A percentile compares a stretch with the other conserved stretches of the same genome.
Conservation (phyloP, 179 eudicot species). For the Patellifolia procumbens region DNA sequence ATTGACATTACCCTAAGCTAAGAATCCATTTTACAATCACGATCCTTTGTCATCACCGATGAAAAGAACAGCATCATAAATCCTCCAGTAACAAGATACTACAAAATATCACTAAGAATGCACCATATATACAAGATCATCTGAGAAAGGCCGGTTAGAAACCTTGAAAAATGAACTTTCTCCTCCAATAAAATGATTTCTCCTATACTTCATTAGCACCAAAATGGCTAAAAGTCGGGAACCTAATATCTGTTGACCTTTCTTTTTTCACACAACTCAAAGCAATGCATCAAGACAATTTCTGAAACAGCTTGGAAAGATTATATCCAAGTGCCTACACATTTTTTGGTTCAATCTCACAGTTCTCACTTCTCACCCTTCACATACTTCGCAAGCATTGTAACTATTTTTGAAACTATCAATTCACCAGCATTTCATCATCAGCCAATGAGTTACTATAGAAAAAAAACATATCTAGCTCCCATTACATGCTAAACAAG, state of each 20-base stretch:
- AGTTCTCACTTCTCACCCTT: no score
- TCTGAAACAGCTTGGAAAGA: no score
- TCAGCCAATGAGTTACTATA: background rate
- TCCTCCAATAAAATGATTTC: background rate
- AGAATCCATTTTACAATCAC: background rate
- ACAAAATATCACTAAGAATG: background rate
- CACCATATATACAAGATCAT: background rate
- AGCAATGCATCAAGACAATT: background rate
- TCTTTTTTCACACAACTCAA: background rate
- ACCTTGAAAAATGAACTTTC: background rate
- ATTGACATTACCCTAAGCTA: background rate
- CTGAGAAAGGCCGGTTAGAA: background rate
- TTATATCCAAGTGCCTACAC: background rate
- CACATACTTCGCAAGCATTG: no score
- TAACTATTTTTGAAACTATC: no score
- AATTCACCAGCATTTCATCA: background rate
- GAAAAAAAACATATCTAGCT: no score
- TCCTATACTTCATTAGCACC: background rate
- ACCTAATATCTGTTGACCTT: no score
- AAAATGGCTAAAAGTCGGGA: background rate
- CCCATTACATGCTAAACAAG: no score
- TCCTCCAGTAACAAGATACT: background rate
- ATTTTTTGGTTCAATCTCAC: no score
- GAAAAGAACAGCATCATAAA: background rate
- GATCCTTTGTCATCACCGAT: background rate